Base-by-base conservation (phyloP, 2,329 filamentous ascomycete genomes). In the Dothistroma septosporum region DNA sequence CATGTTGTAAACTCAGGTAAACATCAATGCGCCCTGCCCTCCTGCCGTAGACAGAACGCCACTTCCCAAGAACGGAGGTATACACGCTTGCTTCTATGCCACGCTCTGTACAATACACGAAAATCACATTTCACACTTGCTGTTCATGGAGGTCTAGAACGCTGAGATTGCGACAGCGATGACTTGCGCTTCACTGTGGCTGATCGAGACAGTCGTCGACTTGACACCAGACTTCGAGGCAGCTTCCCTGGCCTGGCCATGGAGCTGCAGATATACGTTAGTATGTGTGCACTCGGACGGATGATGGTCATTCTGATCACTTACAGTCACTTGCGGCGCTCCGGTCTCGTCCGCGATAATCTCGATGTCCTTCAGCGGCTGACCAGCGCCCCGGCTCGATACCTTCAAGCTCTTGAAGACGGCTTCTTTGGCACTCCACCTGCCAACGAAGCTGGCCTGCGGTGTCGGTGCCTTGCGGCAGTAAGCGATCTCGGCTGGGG, bases 351-450 rank as follows among this genome's bases (percentile, higher is more conserved):
- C 88, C 70, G 87, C 88, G 64, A 85, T 76, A 70, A 99, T 93
- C 79, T 99, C 95, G 79, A 99, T 99, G 47, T 97, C 92, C 81
- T 88, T 94, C 77, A 99, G 77, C 16, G 91, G 83, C 61, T 94
- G 93, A 66, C 95, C 94, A 10, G 89, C 92, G 63, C 94, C 94
- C 78, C 90, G 87, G 77, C 92, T 89, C 69, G 84, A 79, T 12
- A 97, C 92, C 67, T 92, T 92, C 14, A 99, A 82, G 41, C 91
- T 92, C 85, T 99, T 99, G 84, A 99, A 99, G 0, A 99, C 92
- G 31, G 94, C 94, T 79, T 99, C 94, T 81, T 99, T 99, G 37
- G 94, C 94, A 71, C 89, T 93, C 94, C 94, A 99, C 68, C 92
- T 87, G 54, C 94, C 94, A 5, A 93, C 91, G 77, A 97, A 99